A percentile compares a stretch with the other conserved stretches of the same genome.
Evolutionary conservation across 768 basidiomycete species (phyloP).

Genomic region (Pisolithus tinctorius): DNA sequence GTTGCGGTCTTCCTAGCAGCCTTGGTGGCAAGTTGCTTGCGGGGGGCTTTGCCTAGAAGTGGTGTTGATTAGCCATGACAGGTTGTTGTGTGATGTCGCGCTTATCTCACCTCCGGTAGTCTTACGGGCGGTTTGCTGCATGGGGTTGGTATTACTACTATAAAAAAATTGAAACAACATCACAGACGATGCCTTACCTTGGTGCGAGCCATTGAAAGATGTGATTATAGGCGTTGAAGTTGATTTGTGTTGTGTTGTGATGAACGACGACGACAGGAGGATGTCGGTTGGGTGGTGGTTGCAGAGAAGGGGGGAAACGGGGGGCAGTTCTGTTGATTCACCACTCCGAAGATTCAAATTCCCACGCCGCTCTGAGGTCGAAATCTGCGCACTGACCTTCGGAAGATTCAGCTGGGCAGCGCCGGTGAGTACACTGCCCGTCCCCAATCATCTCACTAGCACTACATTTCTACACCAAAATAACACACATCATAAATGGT

Average conservation of each 20-base stretch:
- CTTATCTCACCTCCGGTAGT: conserved; percentile 83
- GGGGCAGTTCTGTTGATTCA: conserved; percentile 1
- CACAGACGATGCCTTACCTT: conserved; percentile 44
- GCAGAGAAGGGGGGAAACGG: not conserved
- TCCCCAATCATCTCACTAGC: not conserved
- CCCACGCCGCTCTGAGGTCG: not conserved
- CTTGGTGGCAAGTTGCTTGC: conserved; percentile 95
- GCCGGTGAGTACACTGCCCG: not conserved
- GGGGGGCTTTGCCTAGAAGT: conserved; percentile 71
- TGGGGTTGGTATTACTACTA: conserved; percentile 8
- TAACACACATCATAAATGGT: not conserved
- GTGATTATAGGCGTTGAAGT: not conserved
- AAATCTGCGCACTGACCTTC: conserved; percentile 1
- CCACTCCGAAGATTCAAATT: not conserved
- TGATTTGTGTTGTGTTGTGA: not conserved
- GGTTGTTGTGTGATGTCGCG: conserved; percentile 9
- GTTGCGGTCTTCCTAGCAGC: conserved; percentile 84
- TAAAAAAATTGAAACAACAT: not conserved
- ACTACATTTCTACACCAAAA: not conserved
- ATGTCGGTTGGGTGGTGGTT: not conserved
- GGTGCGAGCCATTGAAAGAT: conserved; percentile 78
- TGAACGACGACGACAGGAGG: not conserved
- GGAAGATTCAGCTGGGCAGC: not conserved
- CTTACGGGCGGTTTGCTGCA: conserved; percentile 96
- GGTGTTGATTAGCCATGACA: conserved; percentile 16